These are phyloP conservation scores for Omphalotus olearius DNA, from an alignment of 1,284 basidiomycete species.

Conservation along the genomic window DNA sequence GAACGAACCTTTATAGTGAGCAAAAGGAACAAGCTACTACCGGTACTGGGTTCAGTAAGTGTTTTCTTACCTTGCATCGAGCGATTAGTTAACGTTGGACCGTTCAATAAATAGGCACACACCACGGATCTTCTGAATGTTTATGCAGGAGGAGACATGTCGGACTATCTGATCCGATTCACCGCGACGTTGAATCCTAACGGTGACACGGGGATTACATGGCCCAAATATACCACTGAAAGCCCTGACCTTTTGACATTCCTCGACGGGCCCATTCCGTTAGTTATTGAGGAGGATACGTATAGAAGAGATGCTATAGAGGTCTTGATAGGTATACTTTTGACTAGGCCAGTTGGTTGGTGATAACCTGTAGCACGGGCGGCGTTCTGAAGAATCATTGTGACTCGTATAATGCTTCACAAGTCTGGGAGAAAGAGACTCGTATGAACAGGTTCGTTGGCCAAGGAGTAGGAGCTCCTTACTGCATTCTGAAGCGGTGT, in stretches of 20 bases:
- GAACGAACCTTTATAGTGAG: constrained; percentile 28
- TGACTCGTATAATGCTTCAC: no score
- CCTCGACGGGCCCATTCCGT: constrained; percentile 33
- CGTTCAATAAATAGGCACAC: constrained; percentile 24
- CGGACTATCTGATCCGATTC: constrained; percentile 39
- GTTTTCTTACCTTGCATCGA: neutral
- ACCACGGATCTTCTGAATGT: constrained; percentile 35
- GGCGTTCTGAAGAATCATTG: no score
- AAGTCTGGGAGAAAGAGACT: no score
- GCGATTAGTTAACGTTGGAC: constrained; percentile 8
- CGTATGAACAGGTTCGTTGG: no score
- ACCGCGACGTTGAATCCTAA: constrained; percentile 44
- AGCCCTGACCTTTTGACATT: constrained; percentile 41
- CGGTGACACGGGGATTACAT: constrained; percentile 31
- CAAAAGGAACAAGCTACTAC: constrained; percentile 39
- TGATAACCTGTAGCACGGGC: no score
- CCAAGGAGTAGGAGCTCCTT: no score
- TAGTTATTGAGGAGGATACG: constrained; percentile 34
- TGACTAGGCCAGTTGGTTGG: constrained; percentile 29
- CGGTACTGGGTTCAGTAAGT: constrained; percentile 41
- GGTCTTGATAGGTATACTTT: constrained; percentile 32
- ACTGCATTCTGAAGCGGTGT: no score
- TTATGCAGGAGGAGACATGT: constrained; percentile 33
- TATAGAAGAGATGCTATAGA: constrained; percentile 39
- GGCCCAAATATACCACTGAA: constrained; percentile 44